A percentile compares a stretch with the other conserved stretches of the same genome.
Conservation (phyloP, 768 basidiomycete genomes). For the Podaxis sp. region DNA sequence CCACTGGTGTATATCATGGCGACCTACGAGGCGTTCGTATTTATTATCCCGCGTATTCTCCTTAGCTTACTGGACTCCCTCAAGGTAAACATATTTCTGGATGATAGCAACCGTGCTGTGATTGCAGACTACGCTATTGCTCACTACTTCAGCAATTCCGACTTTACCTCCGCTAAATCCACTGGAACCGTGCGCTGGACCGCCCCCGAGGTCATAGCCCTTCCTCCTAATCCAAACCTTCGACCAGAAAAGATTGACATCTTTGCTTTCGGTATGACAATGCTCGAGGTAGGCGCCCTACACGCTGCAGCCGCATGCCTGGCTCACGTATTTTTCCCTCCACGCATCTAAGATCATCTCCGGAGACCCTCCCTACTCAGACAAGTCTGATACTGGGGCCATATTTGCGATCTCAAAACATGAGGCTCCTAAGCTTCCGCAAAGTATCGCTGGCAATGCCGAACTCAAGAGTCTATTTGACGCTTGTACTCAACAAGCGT, state of each 20-base stretch:
- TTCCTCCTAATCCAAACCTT: constrained; percentile 17
- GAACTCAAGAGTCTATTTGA: neutral
- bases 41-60: neutral
- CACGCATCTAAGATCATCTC: neutral
- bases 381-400: constrained; percentile 3
- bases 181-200: constrained; percentile 30
- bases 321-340: neutral
- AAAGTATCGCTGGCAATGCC: neutral
- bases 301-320: neutral
- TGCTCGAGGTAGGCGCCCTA: constrained; percentile 25
- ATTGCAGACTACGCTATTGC: constrained; percentile 30
- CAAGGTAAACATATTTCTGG: constrained; percentile 31
- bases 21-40: constrained; percentile 26
- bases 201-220: constrained; percentile 31
- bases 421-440: neutral
- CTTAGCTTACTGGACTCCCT: neutral
- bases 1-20: constrained; percentile 24
- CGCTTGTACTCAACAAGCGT: neutral
- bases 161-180: constrained; percentile 25
- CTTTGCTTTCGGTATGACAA: constrained; percentile 28
- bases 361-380: neutral
- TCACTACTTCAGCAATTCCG: constrained; percentile 21
- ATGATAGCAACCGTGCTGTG: constrained; percentile 21
- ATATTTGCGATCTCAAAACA: constrained; percentile 2
- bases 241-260: constrained; percentile 23